A percentile compares a stretch with the other conserved stretches of the same genome.
These are phyloP conservation scores for Mediolabrus comicus DNA, from an alignment of 108 stramenopile species.

Conservation along the genomic window DNA sequence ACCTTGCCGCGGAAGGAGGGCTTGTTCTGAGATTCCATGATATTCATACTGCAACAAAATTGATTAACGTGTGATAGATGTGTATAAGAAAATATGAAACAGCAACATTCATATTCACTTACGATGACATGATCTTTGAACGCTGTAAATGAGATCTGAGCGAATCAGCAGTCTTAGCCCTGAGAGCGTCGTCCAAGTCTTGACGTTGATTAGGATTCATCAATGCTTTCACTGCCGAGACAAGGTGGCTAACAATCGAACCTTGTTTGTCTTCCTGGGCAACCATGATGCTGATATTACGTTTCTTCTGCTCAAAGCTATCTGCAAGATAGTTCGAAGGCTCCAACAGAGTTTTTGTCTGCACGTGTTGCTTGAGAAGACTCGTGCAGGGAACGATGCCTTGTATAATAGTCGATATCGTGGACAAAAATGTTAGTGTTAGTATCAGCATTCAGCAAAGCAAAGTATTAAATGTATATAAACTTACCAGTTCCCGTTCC, in stretches of 20 bases:
- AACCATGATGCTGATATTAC: slow-evolving; percentile 2
- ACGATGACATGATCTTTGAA: background rate
- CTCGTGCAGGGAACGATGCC: slow-evolving; percentile 49
- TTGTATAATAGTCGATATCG: background rate
- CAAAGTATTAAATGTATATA: background rate
- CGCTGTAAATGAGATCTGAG: background rate
- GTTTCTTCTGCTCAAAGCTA: slow-evolving; percentile 2
- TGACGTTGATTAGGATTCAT: background rate
- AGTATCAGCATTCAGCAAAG: too few species aligned
- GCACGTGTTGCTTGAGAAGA: slow-evolving; percentile 43
- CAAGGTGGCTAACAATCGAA: background rate
- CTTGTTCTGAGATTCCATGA: background rate
- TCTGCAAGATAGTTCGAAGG: slow-evolving; percentile 20
- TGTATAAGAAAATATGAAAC: background rate
- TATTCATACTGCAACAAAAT: background rate
- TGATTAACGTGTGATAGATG: background rate
- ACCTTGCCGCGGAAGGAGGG: background rate
- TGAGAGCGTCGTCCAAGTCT: background rate
- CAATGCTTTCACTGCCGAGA: background rate
- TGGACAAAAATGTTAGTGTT: too few species aligned
- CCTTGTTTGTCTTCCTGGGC: slow-evolving; percentile 14
- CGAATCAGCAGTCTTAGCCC: background rate
- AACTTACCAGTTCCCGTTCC: slow-evolving; percentile 38
- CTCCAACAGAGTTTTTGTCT: slow-evolving; percentile 22
- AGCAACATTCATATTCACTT: background rate